These are phyloP conservation scores for Pyrus pyrifolia DNA, from an alignment of 306 rosid genomes.

Conservation along the genomic window DNA sequence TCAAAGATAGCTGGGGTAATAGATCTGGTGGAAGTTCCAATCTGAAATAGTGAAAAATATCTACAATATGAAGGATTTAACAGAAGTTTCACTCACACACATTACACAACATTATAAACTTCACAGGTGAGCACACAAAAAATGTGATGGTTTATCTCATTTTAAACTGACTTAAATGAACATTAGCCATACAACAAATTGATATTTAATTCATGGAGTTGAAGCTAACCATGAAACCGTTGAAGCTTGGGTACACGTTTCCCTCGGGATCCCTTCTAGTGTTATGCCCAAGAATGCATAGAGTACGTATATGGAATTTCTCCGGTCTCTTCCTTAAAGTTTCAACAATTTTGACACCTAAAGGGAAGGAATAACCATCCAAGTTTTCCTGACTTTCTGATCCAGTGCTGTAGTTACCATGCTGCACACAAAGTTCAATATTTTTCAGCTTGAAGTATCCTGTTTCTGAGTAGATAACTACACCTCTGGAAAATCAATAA, in stretches of 20 bases:
- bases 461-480: slow-evolving; percentile 26
- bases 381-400: slow-evolving; percentile 26
- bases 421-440: slow-evolving; percentile 65
- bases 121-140: background rate
- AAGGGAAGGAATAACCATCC: slow-evolving; percentile 63
- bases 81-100: background rate
- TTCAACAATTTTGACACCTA: slow-evolving; percentile 57
- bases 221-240: slow-evolving; percentile 67
- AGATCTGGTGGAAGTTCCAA: slow-evolving; percentile 54
- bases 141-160: background rate
- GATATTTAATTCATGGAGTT: slow-evolving; percentile 14
- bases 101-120: background rate
- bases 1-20: slow-evolving; percentile 62
- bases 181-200: background rate
- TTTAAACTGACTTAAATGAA: background rate
- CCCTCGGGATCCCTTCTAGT: slow-evolving; percentile 56
- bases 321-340: slow-evolving; percentile 49
- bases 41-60: slow-evolving; percentile 30
- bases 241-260: slow-evolving; percentile 47
- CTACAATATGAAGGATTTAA: background rate
- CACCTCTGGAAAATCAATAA: slow-evolving; percentile 31
- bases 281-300: slow-evolving; percentile 75
- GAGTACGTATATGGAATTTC: slow-evolving; percentile 65
- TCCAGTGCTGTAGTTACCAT: slow-evolving; percentile 21
- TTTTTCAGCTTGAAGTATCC: slow-evolving; percentile 34